phyloP scores from a whole-genome alignment of 1,139 yeast genomes.

The Geotrichum candidum region DNA sequence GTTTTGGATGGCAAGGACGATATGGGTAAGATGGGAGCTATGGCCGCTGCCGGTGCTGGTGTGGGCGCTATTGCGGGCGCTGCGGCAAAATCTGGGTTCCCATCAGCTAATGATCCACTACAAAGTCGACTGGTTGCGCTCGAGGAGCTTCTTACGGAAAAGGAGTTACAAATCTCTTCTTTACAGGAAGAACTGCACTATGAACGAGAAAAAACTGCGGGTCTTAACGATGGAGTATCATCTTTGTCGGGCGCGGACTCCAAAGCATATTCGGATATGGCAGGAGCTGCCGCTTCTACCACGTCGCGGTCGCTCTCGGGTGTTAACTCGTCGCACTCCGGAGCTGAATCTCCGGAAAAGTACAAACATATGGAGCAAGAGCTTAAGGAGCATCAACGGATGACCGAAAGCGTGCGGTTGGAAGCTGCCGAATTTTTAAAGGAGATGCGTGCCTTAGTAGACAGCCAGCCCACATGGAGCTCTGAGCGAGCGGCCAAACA shows the following conservation, averaged over 20 bases:
- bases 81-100: background rate
- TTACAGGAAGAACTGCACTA: background rate
- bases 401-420: slow-evolving; percentile 39
- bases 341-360: slow-evolving; percentile 14
- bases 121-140: background rate
- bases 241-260: background rate
- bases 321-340: background rate
- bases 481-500: slow-evolving; percentile 28
- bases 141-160: slow-evolving; percentile 3
- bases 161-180: background rate
- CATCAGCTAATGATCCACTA: background rate
- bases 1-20: slow-evolving; percentile 20
- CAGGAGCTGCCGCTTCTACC: background rate
- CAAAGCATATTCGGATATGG: background rate
- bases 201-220: slow-evolving; percentile 2
- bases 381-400: slow-evolving; percentile 33
- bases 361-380: slow-evolving; percentile 19
- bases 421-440: slow-evolving; percentile 38
- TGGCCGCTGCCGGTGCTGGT: background rate
- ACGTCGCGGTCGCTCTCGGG: background rate
- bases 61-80: background rate
- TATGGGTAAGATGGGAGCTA: slow-evolving; percentile 19
- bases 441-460: slow-evolving; percentile 38
- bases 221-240: background rate
- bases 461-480: slow-evolving; percentile 25